phyloP scores from a whole-genome alignment of 805 yeast genomes.

The Metschnikowia kunwiensis region DNA sequence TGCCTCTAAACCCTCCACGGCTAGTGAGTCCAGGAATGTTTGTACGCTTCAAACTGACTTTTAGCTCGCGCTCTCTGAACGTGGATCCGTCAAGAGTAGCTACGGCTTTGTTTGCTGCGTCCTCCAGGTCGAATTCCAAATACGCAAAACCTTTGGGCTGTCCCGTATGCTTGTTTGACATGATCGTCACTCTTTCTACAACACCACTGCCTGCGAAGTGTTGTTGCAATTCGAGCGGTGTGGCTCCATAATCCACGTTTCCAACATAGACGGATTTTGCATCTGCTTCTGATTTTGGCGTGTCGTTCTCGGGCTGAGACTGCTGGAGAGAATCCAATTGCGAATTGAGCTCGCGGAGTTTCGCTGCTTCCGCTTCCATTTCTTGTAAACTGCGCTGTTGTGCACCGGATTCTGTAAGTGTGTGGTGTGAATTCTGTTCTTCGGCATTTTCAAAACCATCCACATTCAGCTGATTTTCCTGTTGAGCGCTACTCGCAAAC shows the following conservation, averaged over 20 bases:
- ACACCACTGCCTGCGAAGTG: constrained; percentile 69
- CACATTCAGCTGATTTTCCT: background rate
- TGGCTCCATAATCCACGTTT: constrained; percentile 74
- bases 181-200: constrained; percentile 76
- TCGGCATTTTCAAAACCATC: background rate
- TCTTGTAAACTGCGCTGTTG: constrained; percentile 34
- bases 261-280: constrained; percentile 78
- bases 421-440: background rate
- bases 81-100: constrained; percentile 56
- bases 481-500: background rate
- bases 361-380: constrained; percentile 63
- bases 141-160: constrained; percentile 87
- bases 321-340: constrained; percentile 14
- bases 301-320: constrained; percentile 31
- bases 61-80: constrained; percentile 67
- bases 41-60: constrained; percentile 75
- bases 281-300: constrained; percentile 51
- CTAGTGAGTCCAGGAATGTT: constrained; percentile 67
- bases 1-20: constrained; percentile 39
- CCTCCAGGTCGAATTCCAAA: constrained; percentile 71
- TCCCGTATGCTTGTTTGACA: constrained; percentile 70
- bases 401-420: background rate
- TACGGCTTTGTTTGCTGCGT: constrained; percentile 63
- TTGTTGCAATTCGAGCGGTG: constrained; percentile 75
- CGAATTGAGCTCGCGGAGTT: constrained; percentile 56